These are phyloP conservation scores for Tolypocladium nubicola DNA, from an alignment of 2,329 filamentous ascomycete genomes.

Conservation along the genomic window DNA sequence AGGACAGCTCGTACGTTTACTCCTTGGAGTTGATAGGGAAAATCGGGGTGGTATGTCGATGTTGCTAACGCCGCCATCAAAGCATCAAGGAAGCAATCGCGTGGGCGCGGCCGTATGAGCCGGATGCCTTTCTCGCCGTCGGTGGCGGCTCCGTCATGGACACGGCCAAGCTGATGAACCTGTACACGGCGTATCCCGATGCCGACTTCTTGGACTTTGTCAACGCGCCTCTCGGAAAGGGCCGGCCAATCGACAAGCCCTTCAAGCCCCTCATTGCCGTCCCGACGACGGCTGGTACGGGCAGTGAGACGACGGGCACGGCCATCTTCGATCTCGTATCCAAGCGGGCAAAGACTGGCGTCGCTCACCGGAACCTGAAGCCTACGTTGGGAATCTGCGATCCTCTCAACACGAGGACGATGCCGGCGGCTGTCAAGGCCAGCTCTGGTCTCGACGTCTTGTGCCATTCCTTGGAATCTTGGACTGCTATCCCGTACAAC, in stretches of 20 bases:
- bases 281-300: slow-evolving; percentile 75
- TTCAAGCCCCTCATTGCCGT: slow-evolving; percentile 72
- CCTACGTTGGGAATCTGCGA: slow-evolving; percentile 83
- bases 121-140: slow-evolving; percentile 88
- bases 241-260: slow-evolving; percentile 60
- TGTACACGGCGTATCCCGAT: slow-evolving; percentile 83
- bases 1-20: slow-evolving; percentile 69
- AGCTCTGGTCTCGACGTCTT: slow-evolving; percentile 88
- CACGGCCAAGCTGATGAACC: slow-evolving; percentile 96
- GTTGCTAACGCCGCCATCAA: neutral
- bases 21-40: neutral
- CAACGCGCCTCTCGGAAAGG: slow-evolving; percentile 85
- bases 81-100: slow-evolving; percentile 84
- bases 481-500: slow-evolving; percentile 93
- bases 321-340: slow-evolving; percentile 94
- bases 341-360: slow-evolving; percentile 86
- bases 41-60: neutral
- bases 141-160: slow-evolving; percentile 89
- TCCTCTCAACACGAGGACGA: slow-evolving; percentile 85
- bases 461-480: slow-evolving; percentile 90
- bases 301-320: slow-evolving; percentile 91
- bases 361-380: slow-evolving; percentile 91
- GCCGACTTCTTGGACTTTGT: slow-evolving; percentile 96
- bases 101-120: slow-evolving; percentile 67
- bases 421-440: slow-evolving; percentile 90